Conservation (phyloP, 2,329 filamentous ascomycete species). For the Niveomyces coronatus region DNA sequence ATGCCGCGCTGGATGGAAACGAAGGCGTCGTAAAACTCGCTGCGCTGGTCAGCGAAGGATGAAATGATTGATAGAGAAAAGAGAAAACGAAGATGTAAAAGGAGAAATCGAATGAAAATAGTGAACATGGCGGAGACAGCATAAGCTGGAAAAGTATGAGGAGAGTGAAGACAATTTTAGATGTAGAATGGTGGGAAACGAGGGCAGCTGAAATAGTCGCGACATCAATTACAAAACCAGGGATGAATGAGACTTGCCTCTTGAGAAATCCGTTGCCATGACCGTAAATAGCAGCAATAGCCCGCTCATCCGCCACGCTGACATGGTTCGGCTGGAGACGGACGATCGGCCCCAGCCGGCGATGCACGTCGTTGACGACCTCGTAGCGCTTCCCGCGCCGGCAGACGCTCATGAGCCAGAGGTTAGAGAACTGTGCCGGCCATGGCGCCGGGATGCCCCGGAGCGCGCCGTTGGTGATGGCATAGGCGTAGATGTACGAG, state of each 20-base stretch:
- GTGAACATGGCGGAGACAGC: too few species aligned
- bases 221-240: too few species aligned
- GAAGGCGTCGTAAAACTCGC: constrained; percentile 85
- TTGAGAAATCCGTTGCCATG: constrained; percentile 70
- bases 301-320: constrained; percentile 69
- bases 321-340: constrained; percentile 78
- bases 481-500: constrained; percentile 50
- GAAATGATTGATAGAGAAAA: too few species aligned
- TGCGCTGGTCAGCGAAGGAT: constrained; percentile 21
- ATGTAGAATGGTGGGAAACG: too few species aligned
- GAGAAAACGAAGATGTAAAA: too few species aligned
- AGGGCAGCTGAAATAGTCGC: too few species aligned
- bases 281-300: constrained; percentile 68
- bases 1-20: constrained; percentile 77
- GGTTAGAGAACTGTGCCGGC: constrained; percentile 56
- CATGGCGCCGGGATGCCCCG: constrained; percentile 52
- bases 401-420: constrained; percentile 64
- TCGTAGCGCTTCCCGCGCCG: constrained; percentile 56
- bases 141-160: too few species aligned
- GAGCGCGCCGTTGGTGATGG: constrained; percentile 42
- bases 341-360: constrained; percentile 68
- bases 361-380: constrained; percentile 61
- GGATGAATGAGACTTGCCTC: constrained; percentile 37
- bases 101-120: too few species aligned
- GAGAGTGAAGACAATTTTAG: too few species aligned